A percentile compares a stretch with the other conserved stretches of the same genome.
phyloP scores from a whole-genome alignment of 352 stramenopile genomes.

The Pythium pyrilobum region DNA sequence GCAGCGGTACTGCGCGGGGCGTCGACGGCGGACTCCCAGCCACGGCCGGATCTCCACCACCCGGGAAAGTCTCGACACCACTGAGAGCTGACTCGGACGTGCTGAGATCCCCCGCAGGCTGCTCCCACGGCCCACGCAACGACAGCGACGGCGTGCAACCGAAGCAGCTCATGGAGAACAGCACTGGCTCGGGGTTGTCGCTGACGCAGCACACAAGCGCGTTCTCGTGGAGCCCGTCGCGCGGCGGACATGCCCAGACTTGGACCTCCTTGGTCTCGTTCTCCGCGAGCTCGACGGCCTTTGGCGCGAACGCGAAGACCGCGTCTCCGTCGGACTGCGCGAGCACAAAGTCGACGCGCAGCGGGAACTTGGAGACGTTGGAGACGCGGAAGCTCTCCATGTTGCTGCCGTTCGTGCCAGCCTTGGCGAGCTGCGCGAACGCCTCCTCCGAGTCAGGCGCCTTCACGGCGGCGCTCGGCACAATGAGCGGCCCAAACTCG shows the following conservation, averaged over 20 bases:
- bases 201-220: constrained; percentile 84
- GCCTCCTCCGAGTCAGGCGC: constrained; percentile 37
- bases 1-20: neutral
- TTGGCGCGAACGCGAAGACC: constrained; percentile 75
- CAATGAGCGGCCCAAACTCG: constrained; percentile 92
- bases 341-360: constrained; percentile 61
- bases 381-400: constrained; percentile 90
- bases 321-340: constrained; percentile 17
- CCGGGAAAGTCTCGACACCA: no score
- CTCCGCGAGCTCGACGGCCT: constrained; percentile 65
- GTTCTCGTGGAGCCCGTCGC: constrained; percentile 61
- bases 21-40: neutral
- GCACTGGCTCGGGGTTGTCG: constrained; percentile 89
- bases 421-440: constrained; percentile 42
- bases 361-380: constrained; percentile 78
- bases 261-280: constrained; percentile 89
- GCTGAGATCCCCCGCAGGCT: constrained; percentile 38
- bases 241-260: constrained; percentile 87
- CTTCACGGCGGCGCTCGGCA: constrained; percentile 18
- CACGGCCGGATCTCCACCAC: neutral
- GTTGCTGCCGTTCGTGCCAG: constrained; percentile 39
- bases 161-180: constrained; percentile 83
- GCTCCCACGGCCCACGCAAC: constrained; percentile 84
- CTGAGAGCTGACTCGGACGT: constrained; percentile 49
- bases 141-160: constrained; percentile 77